Percentiles rank a stretch among this genome's conserved stretches.
Conservation (phyloP, 1,139 yeast species). For the Geotrichum carabidarum region DNA sequence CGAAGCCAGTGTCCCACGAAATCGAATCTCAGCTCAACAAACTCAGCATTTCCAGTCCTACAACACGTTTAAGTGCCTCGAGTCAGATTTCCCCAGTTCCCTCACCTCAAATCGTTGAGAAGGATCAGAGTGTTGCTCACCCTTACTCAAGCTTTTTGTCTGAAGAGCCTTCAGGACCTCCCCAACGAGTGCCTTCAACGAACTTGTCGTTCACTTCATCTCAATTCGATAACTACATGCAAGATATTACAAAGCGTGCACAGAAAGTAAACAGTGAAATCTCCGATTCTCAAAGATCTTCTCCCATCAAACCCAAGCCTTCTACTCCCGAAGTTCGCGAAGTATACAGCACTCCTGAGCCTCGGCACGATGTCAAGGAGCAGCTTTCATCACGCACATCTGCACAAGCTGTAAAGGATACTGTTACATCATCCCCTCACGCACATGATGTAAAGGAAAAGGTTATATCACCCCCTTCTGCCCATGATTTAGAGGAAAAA, state of each 20-base stretch:
- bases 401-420: neutral
- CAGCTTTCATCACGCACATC: no score
- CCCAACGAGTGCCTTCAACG: neutral
- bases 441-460: neutral
- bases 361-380: no score
- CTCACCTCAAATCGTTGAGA: no score
- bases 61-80: no score
- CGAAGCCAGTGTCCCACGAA: no score
- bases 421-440: neutral
- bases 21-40: no score
- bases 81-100: no score
- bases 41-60: no score
- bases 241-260: slow-evolving; percentile 15
- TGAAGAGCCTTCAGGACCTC: neutral
- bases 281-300: neutral
- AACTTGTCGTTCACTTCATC: neutral
- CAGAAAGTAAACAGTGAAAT: slow-evolving; percentile 5
- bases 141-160: no score
- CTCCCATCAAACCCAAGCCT: neutral
- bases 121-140: no score
- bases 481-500: neutral
- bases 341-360: neutral
- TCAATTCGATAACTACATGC: slow-evolving; percentile 11
- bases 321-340: neutral
- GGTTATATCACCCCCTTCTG: neutral